Base-by-base conservation (phyloP, 2,329 filamentous ascomycete genomes). In the Fonsecaea monophora region DNA sequence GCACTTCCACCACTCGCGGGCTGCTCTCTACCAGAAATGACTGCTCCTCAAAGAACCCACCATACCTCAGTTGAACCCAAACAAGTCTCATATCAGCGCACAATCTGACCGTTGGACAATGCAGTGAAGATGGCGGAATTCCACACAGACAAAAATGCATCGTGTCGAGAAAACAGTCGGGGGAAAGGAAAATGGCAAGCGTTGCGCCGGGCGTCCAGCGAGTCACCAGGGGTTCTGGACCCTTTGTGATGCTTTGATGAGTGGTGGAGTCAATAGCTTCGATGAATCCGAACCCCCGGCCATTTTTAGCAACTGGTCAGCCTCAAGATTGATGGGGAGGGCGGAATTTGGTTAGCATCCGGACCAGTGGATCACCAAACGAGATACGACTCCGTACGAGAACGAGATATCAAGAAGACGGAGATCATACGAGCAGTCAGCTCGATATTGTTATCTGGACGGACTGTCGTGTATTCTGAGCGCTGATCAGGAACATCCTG, bases 251-350 rank as follows among this genome's bases (percentile, higher is more conserved):
- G 18, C 45, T 9, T 50, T 50, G 45, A 21, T 7, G 53, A 21
- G 32, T 18, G 25, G 34, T 55, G 53, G 34, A 55, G n/a, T 55
- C 30, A 30, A 18, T 55, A 35, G 53, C 53, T 37, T 34, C 30
- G 53, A 34, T 34, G n/a, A 30, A 34, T 54, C 59, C 59, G 59
- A 53, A 21, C n/a, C 30, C 25, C 59, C 59, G 59, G 15, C 59
- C 59, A 61, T 40, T 53, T 58, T 61, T 53, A 53, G 59, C 45
- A 61, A 61, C 45, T 53, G 45, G 34, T 61, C 59, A 61, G 59
- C 59, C 59, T 54, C 59, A 53, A 21, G 21, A 32, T 30, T 42
- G n/a, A 42, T 54, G 13, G 18, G 32, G 55, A 18, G 10, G 35
- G n/a, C 13, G 34, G 15, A 30, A 53, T 53, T 38, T 53, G 59